Base-by-base conservation (phyloP, 352 stramenopile genomes). In the Chrysophaeum taylorii region DNA sequence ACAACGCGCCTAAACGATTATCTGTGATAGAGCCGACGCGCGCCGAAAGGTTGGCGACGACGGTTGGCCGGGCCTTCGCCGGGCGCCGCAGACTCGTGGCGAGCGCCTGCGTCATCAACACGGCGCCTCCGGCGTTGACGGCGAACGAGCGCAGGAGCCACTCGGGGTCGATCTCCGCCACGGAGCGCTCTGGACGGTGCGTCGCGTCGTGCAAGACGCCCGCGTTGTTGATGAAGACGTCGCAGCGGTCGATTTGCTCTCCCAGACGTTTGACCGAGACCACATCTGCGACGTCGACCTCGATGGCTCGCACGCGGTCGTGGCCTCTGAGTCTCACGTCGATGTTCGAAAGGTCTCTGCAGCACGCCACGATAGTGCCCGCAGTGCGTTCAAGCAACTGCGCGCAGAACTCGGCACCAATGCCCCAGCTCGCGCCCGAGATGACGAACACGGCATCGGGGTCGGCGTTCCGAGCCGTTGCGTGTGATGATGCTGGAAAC, bases 1-100 rank as follows among this genome's bases (percentile, higher is more conserved):
- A 89, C 87, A 85, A 93, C 18, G 83, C 83, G n/a, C 87, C 87
- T 0, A 89, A 77, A 14, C 70, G 69, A 77, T 92, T 92, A 72
- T 93, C 87, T 16, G 74, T 74, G 45, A 91, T 88, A 39, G 79
- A 88, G n/a, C 85, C 87, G 5, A 91, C 85, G 37, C 85, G 70
- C 2, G 87, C 87, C 64, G 77, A 87, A 9, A 92, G 66, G 77
- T 88, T 90, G 0, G 81, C 83, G 53, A 92, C 76, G 14, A 90
- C 73, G 23, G 72, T 67, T 2, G 70, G 52, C 29, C 29, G 67
- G 12, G 62, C 69, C 18, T 60, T 53, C 35, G 15, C 43, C 12
- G 9, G 9, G 21, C 21, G 15, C 33, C 23, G 52, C 64, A 87
- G 73, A 23, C 84, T 53, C 27, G 74, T 71, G 43, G 73, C 57